Conservation (phyloP, 345 rosid genomes). For the Moricandia arvensis region DNA sequence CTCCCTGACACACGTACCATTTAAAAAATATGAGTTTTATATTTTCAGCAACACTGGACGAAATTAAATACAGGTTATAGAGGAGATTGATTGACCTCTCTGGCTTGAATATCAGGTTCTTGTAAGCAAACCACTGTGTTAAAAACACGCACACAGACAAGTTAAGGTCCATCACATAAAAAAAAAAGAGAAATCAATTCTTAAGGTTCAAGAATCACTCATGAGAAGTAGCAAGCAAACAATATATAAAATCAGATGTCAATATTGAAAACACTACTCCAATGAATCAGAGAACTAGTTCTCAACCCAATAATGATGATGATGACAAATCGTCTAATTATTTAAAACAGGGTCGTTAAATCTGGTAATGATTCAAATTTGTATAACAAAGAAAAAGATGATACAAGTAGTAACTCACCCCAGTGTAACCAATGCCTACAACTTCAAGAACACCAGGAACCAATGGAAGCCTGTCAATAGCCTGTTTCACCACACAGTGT, state of each 20-base stretch:
- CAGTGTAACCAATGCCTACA: constrained; percentile 89
- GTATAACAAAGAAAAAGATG: neutral
- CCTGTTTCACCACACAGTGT: constrained; percentile 47
- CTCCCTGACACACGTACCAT: constrained; percentile 59
- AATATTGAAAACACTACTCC: neutral
- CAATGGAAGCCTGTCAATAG: constrained; percentile 87
- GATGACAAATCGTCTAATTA: neutral
- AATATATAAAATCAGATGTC: neutral
- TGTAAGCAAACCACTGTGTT: constrained; percentile 85
- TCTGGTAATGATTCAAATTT: neutral
- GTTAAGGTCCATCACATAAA: constrained; percentile 4
- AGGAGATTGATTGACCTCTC: constrained; percentile 51
- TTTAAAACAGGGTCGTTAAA: neutral
- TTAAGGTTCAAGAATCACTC: neutral
- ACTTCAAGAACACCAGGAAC: constrained; percentile 80
- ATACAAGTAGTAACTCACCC: constrained; percentile 50
- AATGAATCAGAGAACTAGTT: constrained; percentile 5
- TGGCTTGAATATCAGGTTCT: constrained; percentile 74
- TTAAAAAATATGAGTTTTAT: neutral
- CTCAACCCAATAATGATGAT: neutral
- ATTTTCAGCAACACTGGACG: neutral
- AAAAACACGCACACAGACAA: neutral
- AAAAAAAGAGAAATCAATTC: neutral
- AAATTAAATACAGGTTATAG: neutral
- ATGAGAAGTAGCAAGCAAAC: neutral